Conservation (phyloP, 441 rosid genomes). For the Gossypium trilobum region DNA sequence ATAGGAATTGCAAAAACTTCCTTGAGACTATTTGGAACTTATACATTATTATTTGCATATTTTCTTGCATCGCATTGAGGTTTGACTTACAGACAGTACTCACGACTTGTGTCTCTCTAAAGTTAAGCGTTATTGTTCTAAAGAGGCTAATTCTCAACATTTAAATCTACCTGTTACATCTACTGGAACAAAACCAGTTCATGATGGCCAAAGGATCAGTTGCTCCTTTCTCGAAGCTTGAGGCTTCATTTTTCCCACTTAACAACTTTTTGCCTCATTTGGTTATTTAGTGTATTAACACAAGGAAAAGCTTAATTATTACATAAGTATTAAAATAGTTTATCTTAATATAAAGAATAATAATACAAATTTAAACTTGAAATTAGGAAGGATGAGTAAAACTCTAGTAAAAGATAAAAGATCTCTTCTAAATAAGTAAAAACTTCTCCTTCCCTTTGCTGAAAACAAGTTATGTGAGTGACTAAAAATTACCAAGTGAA, state of each 20-base stretch:
- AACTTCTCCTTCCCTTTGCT: not conserved
- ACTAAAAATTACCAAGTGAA: not conserved
- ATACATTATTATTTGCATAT: not conserved
- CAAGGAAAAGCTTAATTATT: not conserved
- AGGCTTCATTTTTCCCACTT: not conserved
- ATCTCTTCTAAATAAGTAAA: not conserved
- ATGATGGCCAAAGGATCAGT: not conserved
- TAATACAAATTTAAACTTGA: not conserved
- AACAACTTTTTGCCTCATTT: not conserved
- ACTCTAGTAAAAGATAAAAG: not conserved
- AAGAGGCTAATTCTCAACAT: conserved; percentile 7
- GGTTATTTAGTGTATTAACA: not conserved
- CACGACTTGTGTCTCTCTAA: not conserved
- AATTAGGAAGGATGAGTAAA: not conserved
- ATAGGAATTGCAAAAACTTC: not conserved
- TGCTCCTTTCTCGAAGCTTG: not conserved
- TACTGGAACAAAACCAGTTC: not conserved
- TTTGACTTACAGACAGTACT: not conserved
- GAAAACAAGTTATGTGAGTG: not conserved
- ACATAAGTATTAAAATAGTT: not conserved
- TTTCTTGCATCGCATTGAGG: not conserved
- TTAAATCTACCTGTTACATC: not conserved
- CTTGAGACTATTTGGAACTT: not conserved
- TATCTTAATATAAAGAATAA: not conserved
- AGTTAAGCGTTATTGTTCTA: not conserved